A percentile compares a stretch with the other conserved stretches of the same genome.
phyloP scores from a whole-genome alignment of 2,329 filamentous ascomycete genomes.

The Penicillium sp. region DNA sequence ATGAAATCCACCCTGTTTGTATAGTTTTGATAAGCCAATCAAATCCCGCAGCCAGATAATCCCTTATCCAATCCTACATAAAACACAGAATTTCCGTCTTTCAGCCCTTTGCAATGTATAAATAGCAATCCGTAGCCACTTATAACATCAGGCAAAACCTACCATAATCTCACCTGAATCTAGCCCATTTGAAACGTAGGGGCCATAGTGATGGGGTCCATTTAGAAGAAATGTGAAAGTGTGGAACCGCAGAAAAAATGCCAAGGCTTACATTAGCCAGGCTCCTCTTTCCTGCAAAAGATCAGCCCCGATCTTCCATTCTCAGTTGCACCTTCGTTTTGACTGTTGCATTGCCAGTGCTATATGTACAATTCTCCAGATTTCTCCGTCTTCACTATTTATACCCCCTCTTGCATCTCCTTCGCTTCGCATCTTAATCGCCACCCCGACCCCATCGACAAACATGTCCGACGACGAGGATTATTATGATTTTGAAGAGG shows the following conservation, averaged over 20 bases:
- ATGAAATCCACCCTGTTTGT: neutral
- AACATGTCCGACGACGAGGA: slow-evolving; percentile 42
- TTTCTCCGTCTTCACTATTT: neutral
- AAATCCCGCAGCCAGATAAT: neutral
- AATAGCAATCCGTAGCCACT: neutral
- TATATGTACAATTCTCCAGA: neutral
- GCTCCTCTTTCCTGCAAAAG: slow-evolving; percentile 13
- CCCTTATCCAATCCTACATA: neutral
- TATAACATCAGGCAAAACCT: neutral
- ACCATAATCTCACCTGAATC: neutral
- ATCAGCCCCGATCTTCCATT: slow-evolving; percentile 14
- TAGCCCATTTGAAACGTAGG: neutral
- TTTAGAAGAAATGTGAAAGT: slow-evolving; percentile 5
- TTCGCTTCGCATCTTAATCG: neutral
- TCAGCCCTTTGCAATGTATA: neutral
- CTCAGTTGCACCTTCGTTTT: slow-evolving; percentile 7
- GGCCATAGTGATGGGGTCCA: neutral
- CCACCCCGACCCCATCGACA: neutral
- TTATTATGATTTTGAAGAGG: slow-evolving; percentile 38
- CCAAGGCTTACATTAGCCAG: slow-evolving; percentile 28
- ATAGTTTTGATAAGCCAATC: neutral
- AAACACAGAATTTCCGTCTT: neutral
- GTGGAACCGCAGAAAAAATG: slow-evolving; percentile 19
- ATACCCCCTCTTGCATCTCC: neutral
- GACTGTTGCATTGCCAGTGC: neutral